These are phyloP conservation scores for Vanrija humicola DNA, from an alignment of 1,284 basidiomycete species.

Conservation along the genomic window DNA sequence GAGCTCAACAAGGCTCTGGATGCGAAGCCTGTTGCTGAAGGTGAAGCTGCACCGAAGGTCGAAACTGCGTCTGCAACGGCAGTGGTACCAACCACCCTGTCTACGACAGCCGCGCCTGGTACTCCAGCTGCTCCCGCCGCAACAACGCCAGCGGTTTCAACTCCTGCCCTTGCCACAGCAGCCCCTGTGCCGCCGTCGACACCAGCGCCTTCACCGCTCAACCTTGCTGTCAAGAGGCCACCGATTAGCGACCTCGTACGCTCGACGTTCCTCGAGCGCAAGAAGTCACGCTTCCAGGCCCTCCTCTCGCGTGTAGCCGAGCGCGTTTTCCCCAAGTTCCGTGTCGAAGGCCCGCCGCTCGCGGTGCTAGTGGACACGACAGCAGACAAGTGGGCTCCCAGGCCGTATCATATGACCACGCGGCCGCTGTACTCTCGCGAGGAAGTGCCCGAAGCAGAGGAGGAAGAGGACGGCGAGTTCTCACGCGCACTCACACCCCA, in stretches of 20 bases:
- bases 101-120: neutral
- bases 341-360: slow-evolving; percentile 19
- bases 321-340: slow-evolving; percentile 27
- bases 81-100: neutral
- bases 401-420: slow-evolving; percentile 40
- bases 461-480: slow-evolving; percentile 9
- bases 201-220: neutral
- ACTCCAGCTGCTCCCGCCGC: neutral
- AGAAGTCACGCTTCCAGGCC: slow-evolving; percentile 20
- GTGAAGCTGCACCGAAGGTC: too few species aligned
- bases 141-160: neutral
- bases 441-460: slow-evolving; percentile 19
- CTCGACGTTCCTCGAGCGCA: slow-evolving; percentile 18
- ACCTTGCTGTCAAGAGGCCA: neutral
- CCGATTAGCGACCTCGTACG: slow-evolving; percentile 7
- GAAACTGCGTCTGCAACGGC: neutral
- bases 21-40: neutral
- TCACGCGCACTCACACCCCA: slow-evolving; percentile 11
- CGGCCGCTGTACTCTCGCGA: slow-evolving; percentile 27
- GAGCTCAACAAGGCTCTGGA: slow-evolving; percentile 15
- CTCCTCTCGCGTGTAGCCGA: slow-evolving; percentile 23
- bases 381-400: slow-evolving; percentile 35
- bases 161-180: neutral
- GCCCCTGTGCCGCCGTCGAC: neutral
- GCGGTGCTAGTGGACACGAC: slow-evolving; percentile 27